Base-by-base conservation (phyloP, 208 protist species). In the Leishmania major region DNA sequence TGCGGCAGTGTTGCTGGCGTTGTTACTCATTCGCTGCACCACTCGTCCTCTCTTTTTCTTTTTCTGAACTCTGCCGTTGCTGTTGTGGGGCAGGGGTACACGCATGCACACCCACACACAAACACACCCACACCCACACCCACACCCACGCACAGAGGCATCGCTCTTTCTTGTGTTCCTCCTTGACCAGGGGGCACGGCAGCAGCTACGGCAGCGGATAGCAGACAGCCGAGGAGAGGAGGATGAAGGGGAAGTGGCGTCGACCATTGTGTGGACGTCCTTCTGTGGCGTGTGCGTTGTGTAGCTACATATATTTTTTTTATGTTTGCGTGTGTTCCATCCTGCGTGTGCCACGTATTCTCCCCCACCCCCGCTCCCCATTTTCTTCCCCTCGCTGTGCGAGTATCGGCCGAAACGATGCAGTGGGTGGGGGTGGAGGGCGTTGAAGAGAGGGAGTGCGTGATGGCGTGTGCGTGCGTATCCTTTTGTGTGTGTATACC, bases 381-480 rank as follows among this genome's bases (percentile, higher is more conserved):
- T 80, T 80, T 80, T 69, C 57, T 67, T 87, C 53, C 22, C 53
- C 53, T 57, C 6, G 53, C 22, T 22, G 53, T 25, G 53, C 53
- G 53, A 25, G 7, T 13, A 47, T 13, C 45, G 45, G 45, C 10
- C 10, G 45, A 47, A 47, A 10, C 45, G 45, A 47, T 47, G 45
- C 45, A 47, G 45, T 47, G 45, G 45, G 45, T 47, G 45, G 45
- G 45, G 0, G 45, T 47, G 45, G 45, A 10, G 0, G 0, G 45
- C 0, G 0, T 47, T 47, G 45, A 47, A 1, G 45, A 47, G 45
- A 47, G 45, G 45, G 45, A 47, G 45, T 59, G 37, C 47, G 49
- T 43, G 13, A 17, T 22, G 19, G n/a, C 55, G n/a, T 80, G 43
- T 59, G 28, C 57, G 31, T 76, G 40, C 47, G 0, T 77, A 8